Evolutionary conservation across 75 land plant species (phyloP), one percentile per base, ranked within the genome.

Genomic region (Picea glauca): DNA sequence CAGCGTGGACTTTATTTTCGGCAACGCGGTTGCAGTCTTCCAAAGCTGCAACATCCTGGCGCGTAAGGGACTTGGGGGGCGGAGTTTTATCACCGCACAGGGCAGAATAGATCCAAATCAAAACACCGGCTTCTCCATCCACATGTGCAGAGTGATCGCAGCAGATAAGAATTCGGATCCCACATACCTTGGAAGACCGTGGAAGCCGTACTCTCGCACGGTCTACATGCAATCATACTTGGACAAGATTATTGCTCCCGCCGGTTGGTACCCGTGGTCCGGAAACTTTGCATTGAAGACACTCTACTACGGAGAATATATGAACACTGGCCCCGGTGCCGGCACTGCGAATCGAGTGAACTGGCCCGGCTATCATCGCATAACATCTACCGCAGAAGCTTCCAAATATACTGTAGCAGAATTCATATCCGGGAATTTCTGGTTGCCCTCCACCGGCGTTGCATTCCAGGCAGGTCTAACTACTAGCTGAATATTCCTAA

Each of bases 1-100:
- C 81, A 85, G 81, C 60, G 80, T 84, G 3, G 79, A 84, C 62
- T 84, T 84, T 58, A 80, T 84, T 31, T 84, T 84, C 62, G 83
- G 85, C 58, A 76, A 85, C 78, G 81, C 77, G 14, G 81, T 62
- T 15, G 84, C 67, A 20, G 84, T 81, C 11, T 62, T 85, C 81
- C 87, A 85, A 33, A 81, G 43, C 66, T 85, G 85, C 72, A 83
- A 72, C 68, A 72, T 85, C 15, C 7, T 79, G 58, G 62, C 65
- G 2, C 64, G 77, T 23, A 50, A 40, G 0, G 64, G 68, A 2
- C 31, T 72, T 1, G 13, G 38, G 0, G 81, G 85, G 4, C 76
- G 54, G 21, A 84, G 78, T 38, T 78, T 64, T 43, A 82, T 79
- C 78, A 82, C 84, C 0, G 85, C 85, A 14, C 85, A 85, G 50